phyloP scores from a whole-genome alignment of 805 yeast species.

The Yarrowia sp. region DNA sequence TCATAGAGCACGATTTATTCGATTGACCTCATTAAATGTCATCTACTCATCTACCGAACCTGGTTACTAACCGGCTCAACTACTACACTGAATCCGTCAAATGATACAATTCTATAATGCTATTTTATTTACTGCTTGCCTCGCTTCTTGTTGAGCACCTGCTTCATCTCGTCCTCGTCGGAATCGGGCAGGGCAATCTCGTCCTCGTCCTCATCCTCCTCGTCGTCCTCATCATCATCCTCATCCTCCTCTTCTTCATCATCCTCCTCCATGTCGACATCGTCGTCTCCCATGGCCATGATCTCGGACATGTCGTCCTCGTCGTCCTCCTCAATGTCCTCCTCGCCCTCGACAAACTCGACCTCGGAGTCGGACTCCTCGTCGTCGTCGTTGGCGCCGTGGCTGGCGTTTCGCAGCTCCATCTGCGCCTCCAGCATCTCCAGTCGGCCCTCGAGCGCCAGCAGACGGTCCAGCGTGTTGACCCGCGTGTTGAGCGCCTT shows the following conservation, averaged over 20 bases:
- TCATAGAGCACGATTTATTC: no score
- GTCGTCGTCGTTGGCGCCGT: constrained; percentile 38
- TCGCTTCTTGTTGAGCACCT: constrained; percentile 23
- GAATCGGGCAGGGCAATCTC: constrained; percentile 20
- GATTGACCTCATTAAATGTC: no score
- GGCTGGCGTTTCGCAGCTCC: constrained; percentile 56
- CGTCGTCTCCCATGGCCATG: constrained; percentile 49
- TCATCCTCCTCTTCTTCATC: constrained; percentile 41
- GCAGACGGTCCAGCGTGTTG: constrained; percentile 60
- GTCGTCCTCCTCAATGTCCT: constrained; percentile 42
- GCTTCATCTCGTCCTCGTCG: constrained; percentile 22
- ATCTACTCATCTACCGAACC: no score
- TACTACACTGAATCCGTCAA: background rate
- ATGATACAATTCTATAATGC: constrained; percentile 26
- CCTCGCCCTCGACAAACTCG: constrained; percentile 44
- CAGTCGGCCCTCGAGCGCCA: constrained; percentile 83
- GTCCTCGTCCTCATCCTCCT: constrained; percentile 29
- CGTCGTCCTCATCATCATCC: constrained; percentile 39
- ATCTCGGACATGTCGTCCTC: constrained; percentile 36
- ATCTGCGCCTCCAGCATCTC: constrained; percentile 76
- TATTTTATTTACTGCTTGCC: constrained; percentile 20
- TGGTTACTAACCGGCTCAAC: background rate
- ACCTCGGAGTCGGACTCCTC: constrained; percentile 38
- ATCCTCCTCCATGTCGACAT: constrained; percentile 40
- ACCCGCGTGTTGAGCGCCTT: constrained; percentile 54